Percentiles rank a stretch among this genome's conserved stretches.
Evolutionary conservation across 1,139 yeast species (phyloP).

Genomic region (Candida pseudoviswanathii): DNA sequence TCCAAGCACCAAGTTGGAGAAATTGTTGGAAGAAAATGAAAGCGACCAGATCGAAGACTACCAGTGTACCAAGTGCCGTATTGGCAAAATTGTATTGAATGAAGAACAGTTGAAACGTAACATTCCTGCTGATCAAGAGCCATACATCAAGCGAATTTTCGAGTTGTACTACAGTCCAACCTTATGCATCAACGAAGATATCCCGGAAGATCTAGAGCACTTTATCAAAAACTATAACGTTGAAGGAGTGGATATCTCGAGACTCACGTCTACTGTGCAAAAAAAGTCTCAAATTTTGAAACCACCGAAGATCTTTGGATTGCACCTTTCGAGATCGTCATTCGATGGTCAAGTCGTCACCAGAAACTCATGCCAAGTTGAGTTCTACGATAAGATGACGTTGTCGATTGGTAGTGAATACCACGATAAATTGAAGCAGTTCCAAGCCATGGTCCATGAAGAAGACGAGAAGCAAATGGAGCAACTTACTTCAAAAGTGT

Average conservation of each 20-base stretch:
- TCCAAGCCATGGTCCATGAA: constrained; percentile 25
- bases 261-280: constrained; percentile 63
- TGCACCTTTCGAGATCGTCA: constrained; percentile 83
- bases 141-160: constrained; percentile 28
- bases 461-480: constrained; percentile 20
- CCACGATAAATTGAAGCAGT: constrained; percentile 37
- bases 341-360: constrained; percentile 70
- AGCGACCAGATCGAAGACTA: constrained; percentile 78
- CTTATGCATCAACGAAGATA: constrained; percentile 63
- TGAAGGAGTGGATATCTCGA: constrained; percentile 45
- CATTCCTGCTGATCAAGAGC: constrained; percentile 19
- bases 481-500: constrained; percentile 26
- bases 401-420: constrained; percentile 53
- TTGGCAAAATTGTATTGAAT: constrained; percentile 47
- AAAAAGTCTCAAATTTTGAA: constrained; percentile 62
- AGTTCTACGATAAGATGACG: constrained; percentile 59
- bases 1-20: constrained; percentile 48
- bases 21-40: constrained; percentile 58
- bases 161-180: constrained; percentile 29
- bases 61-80: constrained; percentile 72
- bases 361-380: constrained; percentile 76
- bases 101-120: constrained; percentile 23
- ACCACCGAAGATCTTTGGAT: constrained; percentile 70
- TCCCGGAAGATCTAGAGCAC: constrained; percentile 44
- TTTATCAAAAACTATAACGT: constrained; percentile 50